Evolutionary conservation across 306 rosid genomes (phyloP), one percentile per base, ranked within the genome.

Genomic region (Arachis stenosperma): DNA sequence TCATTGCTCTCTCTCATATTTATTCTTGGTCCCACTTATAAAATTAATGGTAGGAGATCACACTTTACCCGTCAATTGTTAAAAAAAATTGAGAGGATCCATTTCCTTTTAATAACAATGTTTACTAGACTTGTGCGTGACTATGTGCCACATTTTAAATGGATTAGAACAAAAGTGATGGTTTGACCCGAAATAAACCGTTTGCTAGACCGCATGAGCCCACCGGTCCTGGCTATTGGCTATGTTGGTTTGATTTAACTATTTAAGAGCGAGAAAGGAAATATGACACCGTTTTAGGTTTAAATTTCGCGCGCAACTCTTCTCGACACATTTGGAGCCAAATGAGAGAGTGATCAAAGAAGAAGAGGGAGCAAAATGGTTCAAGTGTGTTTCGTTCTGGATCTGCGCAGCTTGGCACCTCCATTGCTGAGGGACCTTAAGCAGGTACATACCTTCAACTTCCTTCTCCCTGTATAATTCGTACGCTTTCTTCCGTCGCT

Each of bases 351-450:
- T 11, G 11, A 10, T 64, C 52, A 14, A 68, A 48, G 53, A 37
- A 54, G 59, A 36, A 4, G 71, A 7, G 56, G 81, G 61, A 57
- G 57, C 67, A 67, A 81, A 70, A 90, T 90, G 97, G 94, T 86
- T 42, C 86, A 81, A 59, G 27, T 90, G 58, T 90, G 92, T 72
- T 90, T 90, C 75, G 80, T 90, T 65, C 84, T 90, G 22, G 92
- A 90, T 70, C 82, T 90, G 1, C 88, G 85, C 61, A 85, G 88
- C 88, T 80, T 88, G 67, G 80, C 88, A 13, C 88, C 88, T 63
- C 78, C 89, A 59, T 74, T 90, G 77, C 88, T 90, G 55, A 62
- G 58, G 56, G 82, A 85, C 70, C 2, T 88, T 54, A 81, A 82
- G 81, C 89, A 80, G 90, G 97, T 90, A 75, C 63, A 42, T 8